Percentiles rank a stretch among this genome's conserved stretches.
Conservation (phyloP, 2,329 filamentous ascomycete species). For the Trichoderma brevicompactum region DNA sequence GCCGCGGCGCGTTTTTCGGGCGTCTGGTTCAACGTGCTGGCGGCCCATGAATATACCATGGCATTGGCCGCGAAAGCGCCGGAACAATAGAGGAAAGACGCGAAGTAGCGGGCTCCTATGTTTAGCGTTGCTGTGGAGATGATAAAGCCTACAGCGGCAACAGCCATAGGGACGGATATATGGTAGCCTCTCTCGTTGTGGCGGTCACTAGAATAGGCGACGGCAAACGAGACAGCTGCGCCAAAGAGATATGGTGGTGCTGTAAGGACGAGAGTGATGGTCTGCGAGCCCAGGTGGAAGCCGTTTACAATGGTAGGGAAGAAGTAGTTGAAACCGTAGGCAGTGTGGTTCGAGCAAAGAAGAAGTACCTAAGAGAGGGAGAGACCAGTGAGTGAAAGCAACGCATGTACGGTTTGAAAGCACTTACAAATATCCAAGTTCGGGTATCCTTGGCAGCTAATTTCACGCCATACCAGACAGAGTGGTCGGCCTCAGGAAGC, state of each 20-base stretch:
- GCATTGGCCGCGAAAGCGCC: slow-evolving; percentile 44
- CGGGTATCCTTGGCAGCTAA: slow-evolving; percentile 48
- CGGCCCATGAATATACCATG: slow-evolving; percentile 46
- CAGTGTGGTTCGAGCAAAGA: slow-evolving; percentile 55
- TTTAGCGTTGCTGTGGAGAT: slow-evolving; percentile 36
- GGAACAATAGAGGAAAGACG: slow-evolving; percentile 42
- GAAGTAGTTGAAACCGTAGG: slow-evolving; percentile 51
- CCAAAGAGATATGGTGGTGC: slow-evolving; percentile 42
- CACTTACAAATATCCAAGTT: slow-evolving; percentile 48
- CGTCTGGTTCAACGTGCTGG: slow-evolving; percentile 46
- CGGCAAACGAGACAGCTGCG: slow-evolving; percentile 36
- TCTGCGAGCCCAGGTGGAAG: slow-evolving; percentile 50
- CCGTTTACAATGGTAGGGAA: slow-evolving; percentile 31
- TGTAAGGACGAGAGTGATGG: slow-evolving; percentile 55
- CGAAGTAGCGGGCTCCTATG: slow-evolving; percentile 37
- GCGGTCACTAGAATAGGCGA: slow-evolving; percentile 43
- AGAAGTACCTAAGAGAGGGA: slow-evolving; percentile 33
- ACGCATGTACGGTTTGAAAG: too few relatives aligned
- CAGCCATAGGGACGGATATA: slow-evolving; percentile 46
- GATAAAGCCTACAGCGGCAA: slow-evolving; percentile 48
- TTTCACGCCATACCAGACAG: slow-evolving; percentile 37
- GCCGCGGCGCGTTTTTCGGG: slow-evolving; percentile 50
- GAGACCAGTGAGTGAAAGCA: background rate
- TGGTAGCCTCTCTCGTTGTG: slow-evolving; percentile 51
- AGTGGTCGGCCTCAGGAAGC: slow-evolving; percentile 25